Percentiles rank a stretch among this genome's conserved stretches.
Conservation (phyloP, 345 rosid genomes). For the Eucalyptus curtisii region DNA sequence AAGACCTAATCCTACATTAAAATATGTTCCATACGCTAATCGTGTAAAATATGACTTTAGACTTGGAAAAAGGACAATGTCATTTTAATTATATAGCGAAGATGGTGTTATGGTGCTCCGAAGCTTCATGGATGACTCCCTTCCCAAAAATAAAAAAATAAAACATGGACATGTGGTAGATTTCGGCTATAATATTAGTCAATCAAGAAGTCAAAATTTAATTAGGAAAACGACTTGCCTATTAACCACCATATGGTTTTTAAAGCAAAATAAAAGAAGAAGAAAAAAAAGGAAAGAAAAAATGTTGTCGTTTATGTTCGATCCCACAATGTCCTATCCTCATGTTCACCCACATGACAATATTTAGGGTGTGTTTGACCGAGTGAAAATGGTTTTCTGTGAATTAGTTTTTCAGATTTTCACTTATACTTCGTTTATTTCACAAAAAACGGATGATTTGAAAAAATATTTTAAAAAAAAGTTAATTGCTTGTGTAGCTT, state of each 20-base stretch:
- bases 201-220: not conserved
- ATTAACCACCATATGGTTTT: not conserved
- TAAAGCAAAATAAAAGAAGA: not conserved
- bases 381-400: not conserved
- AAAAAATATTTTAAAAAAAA: no score
- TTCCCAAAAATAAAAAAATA: not conserved
- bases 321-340: not conserved
- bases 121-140: not conserved
- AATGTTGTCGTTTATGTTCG: not conserved
- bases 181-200: not conserved
- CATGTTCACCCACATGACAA: not conserved
- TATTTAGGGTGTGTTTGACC: not conserved
- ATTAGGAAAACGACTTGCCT: not conserved
- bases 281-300: not conserved
- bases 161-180: not conserved
- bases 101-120: not conserved
- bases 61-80: not conserved
- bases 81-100: not conserved
- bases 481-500: no score
- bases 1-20: not conserved
- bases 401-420: not conserved
- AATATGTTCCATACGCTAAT: not conserved
- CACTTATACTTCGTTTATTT: not conserved
- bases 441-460: fast-evolving
- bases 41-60: not conserved